These are phyloP conservation scores for Suillus weaverae DNA, from an alignment of 768 basidiomycete genomes.

Conservation along the genomic window DNA sequence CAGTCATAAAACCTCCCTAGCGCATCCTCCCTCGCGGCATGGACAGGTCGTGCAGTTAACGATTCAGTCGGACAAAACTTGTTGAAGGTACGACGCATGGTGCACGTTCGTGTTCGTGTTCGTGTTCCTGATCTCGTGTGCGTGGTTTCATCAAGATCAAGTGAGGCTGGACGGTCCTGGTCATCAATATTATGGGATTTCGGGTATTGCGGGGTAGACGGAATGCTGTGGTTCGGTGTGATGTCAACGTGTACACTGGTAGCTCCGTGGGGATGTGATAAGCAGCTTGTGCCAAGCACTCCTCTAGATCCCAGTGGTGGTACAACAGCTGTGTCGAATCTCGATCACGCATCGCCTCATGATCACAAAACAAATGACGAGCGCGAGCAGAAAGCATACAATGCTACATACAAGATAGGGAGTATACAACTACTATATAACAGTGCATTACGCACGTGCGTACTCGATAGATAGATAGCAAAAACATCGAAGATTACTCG, in stretches of 20 bases:
- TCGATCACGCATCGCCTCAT: neutral
- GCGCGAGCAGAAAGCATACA: neutral
- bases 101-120: neutral
- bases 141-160: neutral
- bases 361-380: too few relatives aligned
- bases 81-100: conserved; percentile 1
- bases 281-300: neutral
- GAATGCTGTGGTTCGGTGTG: neutral
- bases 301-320: too few relatives aligned
- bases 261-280: neutral
- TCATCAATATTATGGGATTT: neutral
- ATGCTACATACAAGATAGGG: neutral
- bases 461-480: neutral
- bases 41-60: conserved; percentile 12
- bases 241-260: neutral
- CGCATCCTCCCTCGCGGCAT: conserved; percentile 18
- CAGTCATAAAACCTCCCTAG: conserved; percentile 21
- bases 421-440: neutral
- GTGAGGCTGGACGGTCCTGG: neutral
- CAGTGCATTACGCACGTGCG: conserved; percentile 3
- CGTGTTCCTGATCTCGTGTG: too few relatives aligned
- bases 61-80: conserved; percentile 5
- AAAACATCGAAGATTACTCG: neutral
- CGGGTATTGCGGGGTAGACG: neutral
- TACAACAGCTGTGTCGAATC: too few relatives aligned